These are phyloP conservation scores for Candida sonorensis DNA, from an alignment of 805 yeast species.

Conservation along the genomic window DNA sequence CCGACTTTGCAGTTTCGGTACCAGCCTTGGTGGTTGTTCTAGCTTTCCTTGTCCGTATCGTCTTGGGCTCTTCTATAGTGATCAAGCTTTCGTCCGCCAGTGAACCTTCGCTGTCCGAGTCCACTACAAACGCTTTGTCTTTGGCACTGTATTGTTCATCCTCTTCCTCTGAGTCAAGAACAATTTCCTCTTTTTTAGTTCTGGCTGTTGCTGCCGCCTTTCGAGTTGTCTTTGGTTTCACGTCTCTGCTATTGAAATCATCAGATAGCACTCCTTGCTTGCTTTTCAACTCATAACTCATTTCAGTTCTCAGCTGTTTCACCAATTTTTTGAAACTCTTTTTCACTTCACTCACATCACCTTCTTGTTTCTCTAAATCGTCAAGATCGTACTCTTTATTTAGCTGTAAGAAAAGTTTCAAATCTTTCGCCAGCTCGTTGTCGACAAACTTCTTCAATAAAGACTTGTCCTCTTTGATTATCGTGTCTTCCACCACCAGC, in stretches of 20 bases:
- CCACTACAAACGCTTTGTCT: neutral
- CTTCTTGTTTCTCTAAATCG: constrained; percentile 7
- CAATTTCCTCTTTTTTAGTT: neutral
- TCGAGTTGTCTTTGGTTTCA: neutral
- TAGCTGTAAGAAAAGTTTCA: constrained; percentile 39
- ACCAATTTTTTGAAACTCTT: constrained; percentile 24
- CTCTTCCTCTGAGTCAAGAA: neutral
- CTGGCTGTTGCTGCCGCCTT: neutral
- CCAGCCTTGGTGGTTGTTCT: no score
- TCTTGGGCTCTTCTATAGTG: constrained; percentile 7
- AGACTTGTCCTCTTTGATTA: constrained; percentile 77
- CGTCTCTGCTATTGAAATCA: no score
- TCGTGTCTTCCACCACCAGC: constrained; percentile 62
- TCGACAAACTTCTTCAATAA: constrained; percentile 61
- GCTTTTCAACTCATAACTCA: neutral
- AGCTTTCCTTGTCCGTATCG: neutral
- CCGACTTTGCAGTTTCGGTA: no score
- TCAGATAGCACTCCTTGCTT: neutral
- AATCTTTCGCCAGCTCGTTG: constrained; percentile 46
- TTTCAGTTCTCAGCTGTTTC: constrained; percentile 19
- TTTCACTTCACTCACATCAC: constrained; percentile 19
- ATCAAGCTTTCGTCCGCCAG: constrained; percentile 3
- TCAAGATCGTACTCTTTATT: constrained; percentile 33
- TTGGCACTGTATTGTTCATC: neutral
- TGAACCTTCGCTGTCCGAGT: neutral